Conservation (phyloP, 306 rosid species). For the Myrica gale region DNA sequence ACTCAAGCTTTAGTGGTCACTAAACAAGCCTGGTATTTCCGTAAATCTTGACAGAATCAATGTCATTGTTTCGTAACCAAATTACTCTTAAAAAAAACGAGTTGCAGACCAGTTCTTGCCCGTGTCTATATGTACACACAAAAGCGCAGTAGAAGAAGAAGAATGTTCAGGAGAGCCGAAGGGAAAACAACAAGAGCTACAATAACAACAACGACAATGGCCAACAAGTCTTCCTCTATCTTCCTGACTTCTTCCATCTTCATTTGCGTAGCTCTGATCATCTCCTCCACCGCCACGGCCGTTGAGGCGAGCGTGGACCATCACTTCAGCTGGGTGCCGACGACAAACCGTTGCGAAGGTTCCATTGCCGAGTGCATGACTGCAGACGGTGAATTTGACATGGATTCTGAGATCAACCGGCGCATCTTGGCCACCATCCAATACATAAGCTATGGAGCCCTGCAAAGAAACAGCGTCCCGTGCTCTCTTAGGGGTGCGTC, state of each 20-base stretch:
- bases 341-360: slow-evolving; percentile 43
- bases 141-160: neutral
- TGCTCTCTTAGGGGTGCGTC: slow-evolving; percentile 77
- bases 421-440: slow-evolving; percentile 70
- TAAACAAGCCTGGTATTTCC: neutral
- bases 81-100: slow-evolving; percentile 20
- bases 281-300: slow-evolving; percentile 5
- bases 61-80: slow-evolving; percentile 20
- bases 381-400: slow-evolving; percentile 37
- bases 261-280: slow-evolving; percentile 15
- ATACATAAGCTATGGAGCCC: slow-evolving; percentile 72
- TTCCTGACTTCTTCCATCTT: slow-evolving; percentile 34
- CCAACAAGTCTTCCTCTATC: slow-evolving; percentile 22
- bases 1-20: too few species aligned
- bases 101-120: too few species aligned
- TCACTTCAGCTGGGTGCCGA: slow-evolving; percentile 39
- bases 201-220: slow-evolving; percentile 32
- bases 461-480: slow-evolving; percentile 72
- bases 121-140: too few species aligned
- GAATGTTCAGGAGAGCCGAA: slow-evolving; percentile 11
- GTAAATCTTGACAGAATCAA: slow-evolving; percentile 14
- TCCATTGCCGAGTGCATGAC: slow-evolving; percentile 69
- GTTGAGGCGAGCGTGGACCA: slow-evolving; percentile 29
- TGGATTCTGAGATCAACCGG: slow-evolving; percentile 55
- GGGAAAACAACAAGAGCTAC: neutral